phyloP scores from a whole-genome alignment of 495 filamentous ascomycete species.

The Xeromyces bisporus region DNA sequence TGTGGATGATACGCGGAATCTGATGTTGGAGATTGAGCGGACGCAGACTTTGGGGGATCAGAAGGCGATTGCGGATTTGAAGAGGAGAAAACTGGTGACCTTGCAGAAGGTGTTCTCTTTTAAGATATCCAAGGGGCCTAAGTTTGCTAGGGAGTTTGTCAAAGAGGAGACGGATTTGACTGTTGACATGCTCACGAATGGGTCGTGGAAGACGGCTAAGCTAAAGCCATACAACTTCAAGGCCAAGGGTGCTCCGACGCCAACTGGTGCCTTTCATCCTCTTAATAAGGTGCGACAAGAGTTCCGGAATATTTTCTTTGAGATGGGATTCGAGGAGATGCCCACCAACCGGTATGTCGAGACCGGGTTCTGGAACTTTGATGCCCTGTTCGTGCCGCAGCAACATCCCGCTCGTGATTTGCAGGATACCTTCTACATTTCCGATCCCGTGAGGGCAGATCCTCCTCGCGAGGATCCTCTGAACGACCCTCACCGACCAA shows the following conservation, averaged over 20 bases:
- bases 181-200: constrained; percentile 67
- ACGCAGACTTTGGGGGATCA: constrained; percentile 49
- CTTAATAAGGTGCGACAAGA: constrained; percentile 87
- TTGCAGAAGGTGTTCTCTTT: constrained; percentile 74
- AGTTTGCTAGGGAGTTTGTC: constrained; percentile 67
- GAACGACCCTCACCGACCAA: constrained; percentile 22
- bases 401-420: constrained; percentile 93
- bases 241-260: constrained; percentile 61
- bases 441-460: constrained; percentile 64
- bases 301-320: constrained; percentile 95
- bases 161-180: constrained; percentile 95
- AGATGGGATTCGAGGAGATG: constrained; percentile 40
- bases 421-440: constrained; percentile 97
- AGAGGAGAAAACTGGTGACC: constrained; percentile 72
- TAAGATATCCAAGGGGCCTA: constrained; percentile 66
- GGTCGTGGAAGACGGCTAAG: constrained; percentile 52
- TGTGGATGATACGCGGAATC: constrained; percentile 58
- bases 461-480: constrained; percentile 54
- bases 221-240: constrained; percentile 99
- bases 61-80: constrained; percentile 61
- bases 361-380: constrained; percentile 98
- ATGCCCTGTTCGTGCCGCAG: constrained; percentile 90
- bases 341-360: constrained; percentile 59
- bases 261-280: constrained; percentile 78
- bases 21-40: constrained; percentile 50